Evolutionary conservation across 441 rosid species (phyloP), one percentile per base, ranked within the genome.

Genomic region (Bruguiera hainesii): DNA sequence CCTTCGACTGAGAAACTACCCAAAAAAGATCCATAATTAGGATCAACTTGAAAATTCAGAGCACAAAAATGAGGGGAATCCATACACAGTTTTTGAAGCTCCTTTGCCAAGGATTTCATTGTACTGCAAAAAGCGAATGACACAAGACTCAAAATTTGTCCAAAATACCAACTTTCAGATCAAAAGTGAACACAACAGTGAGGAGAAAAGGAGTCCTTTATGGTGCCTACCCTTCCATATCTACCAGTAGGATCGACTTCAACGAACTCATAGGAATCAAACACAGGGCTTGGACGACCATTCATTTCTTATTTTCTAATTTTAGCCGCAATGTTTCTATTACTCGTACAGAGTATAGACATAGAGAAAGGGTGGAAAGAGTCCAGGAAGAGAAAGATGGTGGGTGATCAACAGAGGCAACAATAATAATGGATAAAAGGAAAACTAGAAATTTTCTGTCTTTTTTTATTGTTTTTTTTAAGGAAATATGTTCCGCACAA

Each of bases 241-340:
- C 99, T 89, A 70, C 99, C 94, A 59, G 97, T 83, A 65, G 98
- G 99, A 88, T 94, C 99, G 76, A 89, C 89, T 80, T 94, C 99
- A 72, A 94, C 86, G 79, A 87, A 88, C 71, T 86, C 94, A 55
- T 82, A 75, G 78, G 26, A 70, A 73, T 79, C 82, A 35, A 61
- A 25, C 67, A 76, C 85, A 66, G 71, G 71, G 42, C 68, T 67
- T 60, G 67, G 48, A 63, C 33, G 68, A 71, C 75, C 68, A 57
- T 76, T 65, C 89, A 88, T 88, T 71, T 63, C 76, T 53, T 21
- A 71, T 25, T 64, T 20, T 60, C 65, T 55, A 21, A 3, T 20
- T 56, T 39, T 18, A 21, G 21, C 66, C 3, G 49, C 63, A 75
- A 61, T 51, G 55, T 52, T 67, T 25, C 48, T 7, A 7, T 3